Conservation (phyloP, 2,329 filamentous ascomycete species). For the Colletotrichum coccodes region DNA sequence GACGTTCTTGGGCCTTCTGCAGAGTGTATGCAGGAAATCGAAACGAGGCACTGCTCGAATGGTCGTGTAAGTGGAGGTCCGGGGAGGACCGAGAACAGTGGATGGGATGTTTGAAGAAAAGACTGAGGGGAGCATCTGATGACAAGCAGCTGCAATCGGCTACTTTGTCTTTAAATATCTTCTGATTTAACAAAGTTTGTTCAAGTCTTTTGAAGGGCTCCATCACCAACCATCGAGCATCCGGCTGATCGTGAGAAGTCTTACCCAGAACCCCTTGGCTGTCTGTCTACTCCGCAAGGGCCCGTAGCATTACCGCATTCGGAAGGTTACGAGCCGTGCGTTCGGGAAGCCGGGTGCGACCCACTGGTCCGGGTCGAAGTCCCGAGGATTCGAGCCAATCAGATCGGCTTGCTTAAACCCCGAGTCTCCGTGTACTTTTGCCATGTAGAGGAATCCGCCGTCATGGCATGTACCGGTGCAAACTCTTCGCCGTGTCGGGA, state of each 20-base stretch:
- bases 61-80: slow-evolving; percentile 14
- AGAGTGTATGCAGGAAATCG: slow-evolving; percentile 11
- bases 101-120: neutral
- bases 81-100: neutral
- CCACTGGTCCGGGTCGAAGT: neutral
- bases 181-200: too few relatives aligned
- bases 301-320: slow-evolving; percentile 4
- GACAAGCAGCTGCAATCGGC: neutral
- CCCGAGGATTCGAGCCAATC: neutral
- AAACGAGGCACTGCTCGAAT: slow-evolving; percentile 7
- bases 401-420: neutral
- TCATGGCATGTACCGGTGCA: neutral
- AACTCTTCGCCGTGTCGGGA: neutral
- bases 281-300: neutral
- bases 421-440: neutral
- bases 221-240: neutral
- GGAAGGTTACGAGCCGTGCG: slow-evolving; percentile 21
- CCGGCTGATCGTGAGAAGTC: neutral
- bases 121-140: neutral
- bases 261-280: neutral
- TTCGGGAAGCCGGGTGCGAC: slow-evolving; percentile 1
- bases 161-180: neutral
- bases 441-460: neutral
- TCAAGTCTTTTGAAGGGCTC: neutral
- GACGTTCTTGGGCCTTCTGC: slow-evolving; percentile 7